Evolutionary conservation across 2,329 filamentous ascomycete genomes (phyloP).

Genomic region (Chrysoporthe austroafricana): DNA sequence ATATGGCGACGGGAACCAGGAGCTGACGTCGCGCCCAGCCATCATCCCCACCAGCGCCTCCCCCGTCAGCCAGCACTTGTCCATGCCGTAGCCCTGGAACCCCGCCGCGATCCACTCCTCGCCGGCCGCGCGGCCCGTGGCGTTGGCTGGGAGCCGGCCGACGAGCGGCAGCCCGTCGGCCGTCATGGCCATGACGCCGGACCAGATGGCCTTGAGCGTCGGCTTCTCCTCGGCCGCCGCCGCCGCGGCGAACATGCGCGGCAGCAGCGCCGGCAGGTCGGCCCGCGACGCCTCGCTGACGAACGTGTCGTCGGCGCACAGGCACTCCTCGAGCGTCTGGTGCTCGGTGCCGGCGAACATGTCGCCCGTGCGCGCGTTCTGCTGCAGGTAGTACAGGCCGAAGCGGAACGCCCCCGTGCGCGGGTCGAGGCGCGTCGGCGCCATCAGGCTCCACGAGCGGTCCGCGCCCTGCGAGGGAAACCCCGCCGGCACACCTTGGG

Average conservation of each 20-base stretch:
- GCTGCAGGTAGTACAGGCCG: conserved; percentile 24
- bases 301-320: conserved; percentile 18
- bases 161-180: conserved; percentile 36
- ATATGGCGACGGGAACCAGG: conserved; percentile 6
- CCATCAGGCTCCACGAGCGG: conserved; percentile 8
- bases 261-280: conserved; percentile 8
- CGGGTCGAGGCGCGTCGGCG: not conserved
- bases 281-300: conserved; percentile 1
- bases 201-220: conserved; percentile 31
- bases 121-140: conserved; percentile 27
- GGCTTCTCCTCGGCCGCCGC: not conserved
- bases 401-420: conserved; percentile 7
- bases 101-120: conserved; percentile 39
- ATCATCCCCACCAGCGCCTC: conserved; percentile 32
- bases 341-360: conserved; percentile 21
- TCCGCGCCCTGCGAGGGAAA: not conserved
- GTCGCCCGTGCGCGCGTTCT: conserved; percentile 19
- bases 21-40: conserved; percentile 7
- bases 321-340: conserved; percentile 13
- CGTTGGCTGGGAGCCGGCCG: conserved; percentile 29
- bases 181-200: conserved; percentile 38
- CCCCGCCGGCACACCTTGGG: not conserved
- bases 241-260: conserved; percentile 7
- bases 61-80: conserved; percentile 35
- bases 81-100: conserved; percentile 39